These are phyloP conservation scores for Populus ilicifolia DNA, from an alignment of 345 rosid species.

Conservation along the genomic window DNA sequence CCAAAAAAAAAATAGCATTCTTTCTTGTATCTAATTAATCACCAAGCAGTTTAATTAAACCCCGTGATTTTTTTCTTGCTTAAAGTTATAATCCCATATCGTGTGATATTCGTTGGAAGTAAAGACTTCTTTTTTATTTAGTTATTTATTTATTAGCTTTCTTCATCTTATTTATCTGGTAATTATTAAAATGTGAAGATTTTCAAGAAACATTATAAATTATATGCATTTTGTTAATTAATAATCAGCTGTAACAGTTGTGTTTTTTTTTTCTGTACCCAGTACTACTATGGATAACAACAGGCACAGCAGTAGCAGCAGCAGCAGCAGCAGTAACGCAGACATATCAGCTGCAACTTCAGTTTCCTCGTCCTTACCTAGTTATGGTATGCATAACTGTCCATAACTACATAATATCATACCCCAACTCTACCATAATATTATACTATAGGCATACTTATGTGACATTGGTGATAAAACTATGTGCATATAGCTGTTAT, in stretches of 20 bases:
- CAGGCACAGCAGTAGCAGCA: neutral
- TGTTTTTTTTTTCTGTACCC: neutral
- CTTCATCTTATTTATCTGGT: neutral
- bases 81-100: neutral
- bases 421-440: too few species aligned
- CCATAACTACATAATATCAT: neutral
- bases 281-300: too few species aligned
- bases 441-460: too few species aligned
- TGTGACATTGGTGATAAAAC: too few species aligned
- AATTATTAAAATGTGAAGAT: too few species aligned
- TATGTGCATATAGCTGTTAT: too few species aligned
- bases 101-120: neutral
- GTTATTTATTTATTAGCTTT: too few species aligned
- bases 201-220: too few species aligned
- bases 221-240: too few species aligned
- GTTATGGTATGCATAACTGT: neutral
- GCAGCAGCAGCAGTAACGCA: neutral
- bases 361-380: slow-evolving; percentile 4
- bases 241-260: neutral
- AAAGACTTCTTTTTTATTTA: neutral
- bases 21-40: too few species aligned
- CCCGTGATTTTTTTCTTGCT: neutral
- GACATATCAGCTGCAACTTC: neutral
- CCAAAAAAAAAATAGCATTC: too few species aligned
- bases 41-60: too few species aligned